These are phyloP conservation scores for Oryza brachyantha DNA, from an alignment of 176 grass and related monocot genomes.

Conservation along the genomic window DNA sequence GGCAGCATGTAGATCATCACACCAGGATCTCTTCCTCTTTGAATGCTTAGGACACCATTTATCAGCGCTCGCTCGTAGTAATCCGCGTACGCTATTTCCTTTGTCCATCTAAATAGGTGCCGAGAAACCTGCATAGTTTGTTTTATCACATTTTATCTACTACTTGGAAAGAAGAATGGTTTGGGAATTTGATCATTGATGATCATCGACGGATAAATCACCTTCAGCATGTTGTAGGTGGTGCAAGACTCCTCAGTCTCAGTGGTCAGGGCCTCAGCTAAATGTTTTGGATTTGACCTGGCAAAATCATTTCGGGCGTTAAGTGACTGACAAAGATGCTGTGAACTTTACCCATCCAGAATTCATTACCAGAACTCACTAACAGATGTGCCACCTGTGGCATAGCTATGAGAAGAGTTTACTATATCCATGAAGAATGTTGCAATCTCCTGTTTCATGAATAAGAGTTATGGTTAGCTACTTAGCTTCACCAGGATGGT, in stretches of 20 bases:
- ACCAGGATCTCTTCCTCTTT: slow-evolving; percentile 87
- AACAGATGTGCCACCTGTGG: slow-evolving; percentile 86
- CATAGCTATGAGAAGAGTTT: slow-evolving; percentile 89
- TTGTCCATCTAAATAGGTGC: slow-evolving; percentile 94
- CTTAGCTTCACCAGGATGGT: neutral
- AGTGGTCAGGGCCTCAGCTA: slow-evolving; percentile 58
- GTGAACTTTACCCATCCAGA: neutral
- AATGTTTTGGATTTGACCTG: slow-evolving; percentile 77
- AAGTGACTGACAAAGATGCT: neutral
- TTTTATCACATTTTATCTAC: neutral
- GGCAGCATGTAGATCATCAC: slow-evolving; percentile 99
- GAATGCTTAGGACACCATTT: slow-evolving; percentile 91
- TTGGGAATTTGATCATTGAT: neutral
- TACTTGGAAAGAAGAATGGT: neutral
- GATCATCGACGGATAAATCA: slow-evolving; percentile 14
- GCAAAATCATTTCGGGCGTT: slow-evolving; percentile 13
- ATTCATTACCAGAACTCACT: slow-evolving; percentile 82
- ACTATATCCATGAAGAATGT: slow-evolving; percentile 78
- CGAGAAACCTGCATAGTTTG: slow-evolving; percentile 60
- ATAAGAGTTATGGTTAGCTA: neutral
- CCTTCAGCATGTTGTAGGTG: slow-evolving; percentile 99
- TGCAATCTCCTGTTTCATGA: slow-evolving; percentile 63
- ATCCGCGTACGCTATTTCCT: slow-evolving; percentile 67
- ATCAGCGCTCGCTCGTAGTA: slow-evolving; percentile 88
- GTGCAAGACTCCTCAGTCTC: slow-evolving; percentile 93